A percentile compares a stretch with the other conserved stretches of the same genome.
Evolutionary conservation across 1,284 basidiomycete genomes (phyloP).

Genomic region (Mycena citricolor): DNA sequence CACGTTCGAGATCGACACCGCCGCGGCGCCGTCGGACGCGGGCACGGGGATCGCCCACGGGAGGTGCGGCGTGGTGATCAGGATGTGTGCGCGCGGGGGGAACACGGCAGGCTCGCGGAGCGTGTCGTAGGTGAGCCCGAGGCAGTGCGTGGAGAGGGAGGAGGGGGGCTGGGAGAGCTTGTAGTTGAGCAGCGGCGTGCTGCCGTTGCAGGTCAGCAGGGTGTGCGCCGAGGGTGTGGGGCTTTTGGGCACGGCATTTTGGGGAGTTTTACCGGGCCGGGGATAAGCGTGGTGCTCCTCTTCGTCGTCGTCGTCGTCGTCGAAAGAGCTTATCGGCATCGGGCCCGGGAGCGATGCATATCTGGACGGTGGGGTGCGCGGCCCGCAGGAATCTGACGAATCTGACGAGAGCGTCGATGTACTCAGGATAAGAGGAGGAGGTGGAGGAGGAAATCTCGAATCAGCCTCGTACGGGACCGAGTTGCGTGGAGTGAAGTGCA

Average conservation of each 20-base stretch:
- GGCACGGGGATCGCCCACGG: slow-evolving; percentile 35
- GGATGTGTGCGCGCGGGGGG: slow-evolving; percentile 31
- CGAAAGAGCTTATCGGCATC: too few species aligned
- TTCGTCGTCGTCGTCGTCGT: too few species aligned
- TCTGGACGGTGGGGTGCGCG: too few species aligned
- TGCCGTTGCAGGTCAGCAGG: too few species aligned
- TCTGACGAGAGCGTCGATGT: too few species aligned
- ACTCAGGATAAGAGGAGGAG: too few species aligned
- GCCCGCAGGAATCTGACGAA: too few species aligned
- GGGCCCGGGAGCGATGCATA: too few species aligned
- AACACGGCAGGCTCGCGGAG: slow-evolving; percentile 35
- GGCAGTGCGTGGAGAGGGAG: slow-evolving; percentile 22
- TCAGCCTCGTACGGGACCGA: too few species aligned
- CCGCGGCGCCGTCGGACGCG: slow-evolving; percentile 21
- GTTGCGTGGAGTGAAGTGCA: too few species aligned
- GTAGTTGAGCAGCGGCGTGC: slow-evolving; percentile 24
- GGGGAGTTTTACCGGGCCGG: not conserved
- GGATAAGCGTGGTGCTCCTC: too few species aligned
- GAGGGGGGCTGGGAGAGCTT: slow-evolving; percentile 27
- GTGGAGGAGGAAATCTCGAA: too few species aligned
- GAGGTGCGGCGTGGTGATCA: slow-evolving; percentile 30
- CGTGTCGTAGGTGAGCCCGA: slow-evolving; percentile 22
- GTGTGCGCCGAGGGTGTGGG: slow-evolving; percentile 20
- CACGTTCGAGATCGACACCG: slow-evolving; percentile 36
- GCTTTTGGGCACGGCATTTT: slow-evolving; percentile 17